These are phyloP conservation scores for Spongospora subterranea DNA, from an alignment of 208 protist species.

Conservation along the genomic window DNA sequence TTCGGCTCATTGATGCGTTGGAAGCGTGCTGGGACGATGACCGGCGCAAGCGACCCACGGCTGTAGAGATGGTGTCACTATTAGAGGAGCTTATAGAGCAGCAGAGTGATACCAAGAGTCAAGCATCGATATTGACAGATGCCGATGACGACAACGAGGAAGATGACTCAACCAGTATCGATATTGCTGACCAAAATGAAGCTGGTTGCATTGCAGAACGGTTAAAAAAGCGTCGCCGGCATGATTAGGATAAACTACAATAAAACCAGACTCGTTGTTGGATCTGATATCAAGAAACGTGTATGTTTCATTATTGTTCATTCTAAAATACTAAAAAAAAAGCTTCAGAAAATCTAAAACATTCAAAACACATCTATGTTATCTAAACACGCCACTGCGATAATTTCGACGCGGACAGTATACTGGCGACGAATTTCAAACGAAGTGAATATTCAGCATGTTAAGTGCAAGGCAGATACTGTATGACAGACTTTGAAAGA, in stretches of 20 bases:
- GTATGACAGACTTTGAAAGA: too few relatives aligned
- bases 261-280: too few relatives aligned
- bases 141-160: background rate
- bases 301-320: too few relatives aligned
- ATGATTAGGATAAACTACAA: too few relatives aligned
- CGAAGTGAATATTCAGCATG: too few relatives aligned
- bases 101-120: too few relatives aligned
- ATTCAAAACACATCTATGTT: background rate
- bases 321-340: background rate
- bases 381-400: too few relatives aligned
- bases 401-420: too few relatives aligned
- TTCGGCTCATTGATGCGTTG: background rate
- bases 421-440: too few relatives aligned
- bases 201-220: background rate
- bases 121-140: background rate
- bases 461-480: too few relatives aligned
- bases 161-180: background rate
- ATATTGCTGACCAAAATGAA: background rate
- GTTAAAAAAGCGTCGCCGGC: too few relatives aligned
- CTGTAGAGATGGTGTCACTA: background rate
- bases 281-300: too few relatives aligned
- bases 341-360: background rate
- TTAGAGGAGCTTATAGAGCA: slow-evolving; percentile 4
- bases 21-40: slow-evolving; percentile 7
- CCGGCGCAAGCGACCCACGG: background rate